A percentile compares a stretch with the other conserved stretches of the same genome.
phyloP scores from a whole-genome alignment of 2,329 filamentous ascomycete species.

The Pseudopithomyces maydicus region DNA sequence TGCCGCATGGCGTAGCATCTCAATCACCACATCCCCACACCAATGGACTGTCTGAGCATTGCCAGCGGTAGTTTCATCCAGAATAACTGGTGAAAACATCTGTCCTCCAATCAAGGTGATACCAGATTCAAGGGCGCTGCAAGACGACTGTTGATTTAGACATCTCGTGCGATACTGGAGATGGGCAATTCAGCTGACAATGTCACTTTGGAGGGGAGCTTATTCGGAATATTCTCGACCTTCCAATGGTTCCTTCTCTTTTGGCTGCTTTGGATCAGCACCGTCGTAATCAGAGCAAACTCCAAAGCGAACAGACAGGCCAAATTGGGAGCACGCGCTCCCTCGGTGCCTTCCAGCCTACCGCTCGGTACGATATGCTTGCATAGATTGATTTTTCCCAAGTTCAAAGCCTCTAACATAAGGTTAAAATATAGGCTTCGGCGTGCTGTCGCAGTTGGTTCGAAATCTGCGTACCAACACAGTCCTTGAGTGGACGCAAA shows the following conservation, averaged over 20 bases:
- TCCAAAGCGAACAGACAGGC: neutral
- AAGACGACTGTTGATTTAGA: neutral
- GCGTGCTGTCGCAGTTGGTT: neutral
- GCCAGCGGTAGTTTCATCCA: no score
- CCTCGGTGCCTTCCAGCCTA: neutral
- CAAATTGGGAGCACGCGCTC: neutral
- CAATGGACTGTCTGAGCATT: no score
- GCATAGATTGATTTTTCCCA: neutral
- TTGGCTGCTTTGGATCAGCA: neutral
- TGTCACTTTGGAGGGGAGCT: neutral
- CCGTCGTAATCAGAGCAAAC: neutral
- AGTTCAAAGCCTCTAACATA: neutral
- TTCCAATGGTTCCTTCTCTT: neutral
- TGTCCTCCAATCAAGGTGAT: no score
- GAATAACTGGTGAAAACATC: no score
- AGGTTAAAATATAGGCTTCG: neutral
- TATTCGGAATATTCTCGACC: neutral
- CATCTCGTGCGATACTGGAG: neutral
- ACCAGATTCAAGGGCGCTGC: neutral
- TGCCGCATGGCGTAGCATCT: neutral
- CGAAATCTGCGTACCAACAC: neutral
- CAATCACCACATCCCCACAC: neutral
- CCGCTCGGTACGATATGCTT: neutral
- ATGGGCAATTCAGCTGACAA: neutral
- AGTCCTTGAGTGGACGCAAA: neutral